Conservation (phyloP, 1,284 basidiomycete genomes). For the Cryptococcus maquisensis region DNA sequence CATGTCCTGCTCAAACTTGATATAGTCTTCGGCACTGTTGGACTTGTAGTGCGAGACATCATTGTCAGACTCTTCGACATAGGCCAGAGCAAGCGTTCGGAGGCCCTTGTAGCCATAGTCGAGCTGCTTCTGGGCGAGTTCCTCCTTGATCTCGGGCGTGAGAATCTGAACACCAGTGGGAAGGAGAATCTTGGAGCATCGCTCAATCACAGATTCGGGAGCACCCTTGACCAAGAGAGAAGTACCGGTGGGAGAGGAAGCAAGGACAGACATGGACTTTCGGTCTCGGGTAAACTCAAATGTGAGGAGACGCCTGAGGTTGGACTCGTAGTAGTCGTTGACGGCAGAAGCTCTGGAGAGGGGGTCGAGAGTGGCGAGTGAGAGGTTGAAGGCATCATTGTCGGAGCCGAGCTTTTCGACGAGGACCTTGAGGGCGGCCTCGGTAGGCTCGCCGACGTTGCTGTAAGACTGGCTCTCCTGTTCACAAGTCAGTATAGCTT, state of each 20-base stretch:
- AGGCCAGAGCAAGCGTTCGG: conserved; percentile 86
- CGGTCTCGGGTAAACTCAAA: conserved; percentile 98
- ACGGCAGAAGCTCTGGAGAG: conserved; percentile 71
- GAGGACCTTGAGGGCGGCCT: conserved; percentile 87
- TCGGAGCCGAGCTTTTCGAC: conserved; percentile 72
- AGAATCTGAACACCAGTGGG: conserved; percentile 62
- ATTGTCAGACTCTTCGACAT: conserved; percentile 70
- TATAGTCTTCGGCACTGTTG: conserved; percentile 72
- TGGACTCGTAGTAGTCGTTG: conserved; percentile 72
- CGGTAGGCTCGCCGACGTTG: conserved; percentile 94
- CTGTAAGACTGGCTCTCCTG: conserved; percentile 74
- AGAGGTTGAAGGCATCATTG: conserved; percentile 52
- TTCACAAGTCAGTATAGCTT: conserved; percentile 4
- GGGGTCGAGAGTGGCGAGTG: conserved; percentile 59
- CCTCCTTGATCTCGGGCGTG: conserved; percentile 58
- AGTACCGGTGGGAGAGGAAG: conserved; percentile 58
- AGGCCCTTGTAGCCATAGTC: conserved; percentile 77
- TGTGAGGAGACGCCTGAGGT: conserved; percentile 75
- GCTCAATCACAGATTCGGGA: conserved; percentile 87
- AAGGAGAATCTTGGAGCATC: conserved; percentile 71
- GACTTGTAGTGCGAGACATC: conserved; percentile 75
- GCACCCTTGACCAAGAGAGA: conserved; percentile 89
- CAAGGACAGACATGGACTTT: conserved; percentile 97
- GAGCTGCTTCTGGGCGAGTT: conserved; percentile 60
- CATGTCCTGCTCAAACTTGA: conserved; percentile 82